Evolutionary conservation across 2,329 filamentous ascomycete genomes (phyloP).

Genomic region (Diaporthe longicolla): DNA sequence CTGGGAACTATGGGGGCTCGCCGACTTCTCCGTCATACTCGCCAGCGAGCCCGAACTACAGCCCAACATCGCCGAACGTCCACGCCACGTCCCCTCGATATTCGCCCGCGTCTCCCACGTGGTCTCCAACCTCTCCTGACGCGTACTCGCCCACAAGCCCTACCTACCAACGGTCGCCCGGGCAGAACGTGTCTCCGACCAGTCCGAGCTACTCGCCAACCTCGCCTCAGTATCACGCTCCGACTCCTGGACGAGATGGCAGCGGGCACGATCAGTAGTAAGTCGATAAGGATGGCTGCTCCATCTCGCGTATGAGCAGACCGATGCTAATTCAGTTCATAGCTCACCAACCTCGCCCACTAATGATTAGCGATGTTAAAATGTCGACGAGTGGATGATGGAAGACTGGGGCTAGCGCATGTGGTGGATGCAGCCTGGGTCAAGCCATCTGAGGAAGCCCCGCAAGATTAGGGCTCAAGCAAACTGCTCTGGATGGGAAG

Average conservation of each 20-base stretch:
- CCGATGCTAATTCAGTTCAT: conserved; percentile 25
- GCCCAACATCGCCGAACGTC: conserved; percentile 75
- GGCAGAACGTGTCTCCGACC: conserved; percentile 72
- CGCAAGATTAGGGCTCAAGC: conserved; percentile 27
- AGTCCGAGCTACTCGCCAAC: conserved; percentile 82
- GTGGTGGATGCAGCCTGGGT: conserved; percentile 49
- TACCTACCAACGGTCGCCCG: conserved; percentile 68
- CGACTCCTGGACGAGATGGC: conserved; percentile 57
- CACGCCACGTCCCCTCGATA: conserved; percentile 72
- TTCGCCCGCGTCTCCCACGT: conserved; percentile 80
- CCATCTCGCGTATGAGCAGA: conserved; percentile 20
- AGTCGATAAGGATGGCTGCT: conserved; percentile 43
- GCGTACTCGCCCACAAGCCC: conserved; percentile 76
- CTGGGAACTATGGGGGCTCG: conserved; percentile 73
- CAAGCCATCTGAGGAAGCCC: conserved; percentile 43
- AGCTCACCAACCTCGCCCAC: conserved; percentile 57
- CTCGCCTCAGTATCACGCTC: conserved; percentile 63
- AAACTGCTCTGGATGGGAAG: background rate
- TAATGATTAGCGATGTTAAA: conserved; percentile 50
- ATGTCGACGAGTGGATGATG: conserved; percentile 39
- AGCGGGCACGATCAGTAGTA: conserved; percentile 59
- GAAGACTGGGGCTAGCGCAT: conserved; percentile 33
- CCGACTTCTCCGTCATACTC: conserved; percentile 82
- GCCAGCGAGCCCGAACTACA: conserved; percentile 79
- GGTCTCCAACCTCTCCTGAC: conserved; percentile 80